A percentile compares a stretch with the other conserved stretches of the same genome.
Evolutionary conservation across 345 rosid genomes (phyloP).

Genomic region (Aegle marmelos): DNA sequence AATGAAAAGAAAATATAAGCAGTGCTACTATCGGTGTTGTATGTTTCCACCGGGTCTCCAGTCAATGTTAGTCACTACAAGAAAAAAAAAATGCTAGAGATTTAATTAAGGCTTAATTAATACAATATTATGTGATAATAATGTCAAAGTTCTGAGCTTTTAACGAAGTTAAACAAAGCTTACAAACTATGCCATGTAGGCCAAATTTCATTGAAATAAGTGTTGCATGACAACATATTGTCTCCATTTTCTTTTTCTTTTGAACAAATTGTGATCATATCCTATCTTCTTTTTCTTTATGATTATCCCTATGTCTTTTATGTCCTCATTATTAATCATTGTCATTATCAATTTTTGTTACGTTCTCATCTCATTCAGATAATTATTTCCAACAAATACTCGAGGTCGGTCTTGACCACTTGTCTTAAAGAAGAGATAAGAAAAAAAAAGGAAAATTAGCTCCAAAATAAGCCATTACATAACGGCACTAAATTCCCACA

Average conservation of each 20-base stretch:
- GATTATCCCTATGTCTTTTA: neutral
- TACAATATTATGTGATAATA: neutral
- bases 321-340: neutral
- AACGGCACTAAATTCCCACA: too few species aligned
- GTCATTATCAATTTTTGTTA: neutral
- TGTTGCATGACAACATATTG: slow-evolving; percentile 20
- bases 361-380: neutral
- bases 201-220: neutral
- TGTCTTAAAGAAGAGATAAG: neutral
- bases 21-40: neutral
- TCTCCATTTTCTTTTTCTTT: neutral
- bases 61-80: neutral
- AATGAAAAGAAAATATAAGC: too few species aligned
- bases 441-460: neutral
- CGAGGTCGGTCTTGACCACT: neutral
- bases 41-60: neutral
- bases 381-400: neutral
- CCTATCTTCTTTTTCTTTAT: neutral
- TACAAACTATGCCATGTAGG: neutral
- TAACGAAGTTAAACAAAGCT: neutral
- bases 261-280: too few species aligned
- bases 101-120: neutral
- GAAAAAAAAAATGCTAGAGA: neutral
- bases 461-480: neutral
- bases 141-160: slow-evolving; percentile 1